Base-by-base conservation (phyloP, 495 filamentous ascomycete species). In the Penicillium antarcticum region DNA sequence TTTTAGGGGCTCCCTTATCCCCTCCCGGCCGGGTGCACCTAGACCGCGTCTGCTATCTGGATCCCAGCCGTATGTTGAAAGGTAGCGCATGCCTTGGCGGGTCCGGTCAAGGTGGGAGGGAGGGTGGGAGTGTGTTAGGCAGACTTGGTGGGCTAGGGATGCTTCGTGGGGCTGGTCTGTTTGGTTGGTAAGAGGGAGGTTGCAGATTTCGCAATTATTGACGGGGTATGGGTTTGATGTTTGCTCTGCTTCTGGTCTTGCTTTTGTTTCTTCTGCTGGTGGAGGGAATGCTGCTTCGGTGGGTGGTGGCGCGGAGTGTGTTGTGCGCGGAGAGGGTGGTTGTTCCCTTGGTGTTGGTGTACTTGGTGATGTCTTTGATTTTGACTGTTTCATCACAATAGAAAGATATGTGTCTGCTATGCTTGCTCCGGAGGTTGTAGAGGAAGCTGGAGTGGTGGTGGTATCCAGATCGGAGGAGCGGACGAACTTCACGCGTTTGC, bases 21-120 rank as follows among this genome's bases (percentile, higher is more conserved):
- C 92, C 61, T 92, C 81, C 6, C 73, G 69, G 1, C 87, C 85
- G 1, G 64, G 53, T 16, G 76, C 77, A 0, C 92, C 92, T 0
- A 97, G 77, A 0, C 92, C 92, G 5, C 71, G 58, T 18, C 89
- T 70, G 32, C 81, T 77, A 68, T 97, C 91, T 0, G 88, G 91
- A 64, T 96, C 88, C 88, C 89, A 97, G 33, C 92, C 92, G 55
- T 90, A 84, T 1, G 83, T 76, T 26, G 85, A 77, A 3, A 97
- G 81, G 42, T 88, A 85, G 47, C 79, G 77, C 7, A 97, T 75
- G 0, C 92, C 92, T 66, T 83, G 82, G 32, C 87, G 80, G 2
- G 76, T 78, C n/a, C 92, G 85, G 65, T 95, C 87, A 2, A 96
- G 70, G 48, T 87, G 80, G 0, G 91, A 95, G 2, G 92, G 92